Evolutionary conservation across 768 basidiomycete genomes (phyloP).

Genomic region (Cyclocybe cylindracea): DNA sequence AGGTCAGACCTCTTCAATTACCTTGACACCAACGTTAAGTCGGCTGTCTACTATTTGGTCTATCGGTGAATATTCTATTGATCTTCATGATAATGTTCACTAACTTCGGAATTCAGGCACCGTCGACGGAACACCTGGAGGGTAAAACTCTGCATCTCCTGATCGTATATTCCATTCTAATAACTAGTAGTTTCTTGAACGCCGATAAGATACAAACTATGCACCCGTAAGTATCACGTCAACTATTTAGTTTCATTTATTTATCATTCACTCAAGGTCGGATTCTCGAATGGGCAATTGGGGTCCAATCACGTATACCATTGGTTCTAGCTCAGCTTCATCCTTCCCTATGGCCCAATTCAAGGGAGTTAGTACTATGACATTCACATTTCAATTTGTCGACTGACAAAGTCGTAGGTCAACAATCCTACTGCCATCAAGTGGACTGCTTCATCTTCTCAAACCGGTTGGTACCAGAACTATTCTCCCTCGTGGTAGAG

Average conservation of each 20-base stretch:
- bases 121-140: constrained; percentile 46
- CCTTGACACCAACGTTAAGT: constrained; percentile 30
- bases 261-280: constrained; percentile 20
- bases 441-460: constrained; percentile 42
- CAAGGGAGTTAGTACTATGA: constrained; percentile 28
- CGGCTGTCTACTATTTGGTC: constrained; percentile 42
- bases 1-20: constrained; percentile 37
- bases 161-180: not conserved
- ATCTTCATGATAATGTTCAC: not conserved
- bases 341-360: constrained; percentile 57
- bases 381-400: not conserved
- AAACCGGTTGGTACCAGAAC: constrained; percentile 31
- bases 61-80: constrained; percentile 30
- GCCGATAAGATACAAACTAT: constrained; percentile 51
- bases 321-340: constrained; percentile 37
- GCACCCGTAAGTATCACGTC: constrained; percentile 39
- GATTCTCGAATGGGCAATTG: constrained; percentile 47
- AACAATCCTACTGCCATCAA: constrained; percentile 45
- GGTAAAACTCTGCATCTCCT: constrained; percentile 21
- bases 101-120: constrained; percentile 26
- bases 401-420: constrained; percentile 23
- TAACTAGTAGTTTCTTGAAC: constrained; percentile 40
- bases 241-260: not conserved
- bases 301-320: constrained; percentile 47
- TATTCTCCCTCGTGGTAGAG: not conserved